Conservation (phyloP, 2,329 filamentous ascomycete species). For the Alternaria sp. region DNA sequence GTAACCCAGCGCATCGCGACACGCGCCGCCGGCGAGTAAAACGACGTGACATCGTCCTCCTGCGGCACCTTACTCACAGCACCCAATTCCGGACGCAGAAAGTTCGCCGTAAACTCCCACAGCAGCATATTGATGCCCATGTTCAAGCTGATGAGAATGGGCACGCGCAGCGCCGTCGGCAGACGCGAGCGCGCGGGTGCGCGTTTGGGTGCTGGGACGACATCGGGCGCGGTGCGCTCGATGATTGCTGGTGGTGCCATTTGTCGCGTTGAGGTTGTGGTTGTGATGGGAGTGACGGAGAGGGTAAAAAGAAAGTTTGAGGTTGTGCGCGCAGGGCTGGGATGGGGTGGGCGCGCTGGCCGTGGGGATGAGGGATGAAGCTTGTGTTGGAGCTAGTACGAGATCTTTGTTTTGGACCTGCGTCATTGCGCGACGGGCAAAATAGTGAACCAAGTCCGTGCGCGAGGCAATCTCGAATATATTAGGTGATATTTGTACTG, state of each 20-base stretch:
- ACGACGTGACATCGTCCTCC: slow-evolving; percentile 64
- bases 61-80: slow-evolving; percentile 66
- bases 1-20: slow-evolving; percentile 67
- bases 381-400: background rate
- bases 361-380: background rate
- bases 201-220: slow-evolving; percentile 29
- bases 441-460: background rate
- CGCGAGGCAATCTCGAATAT: background rate
- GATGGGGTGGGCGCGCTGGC: slow-evolving; percentile 24
- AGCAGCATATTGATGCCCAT: slow-evolving; percentile 69
- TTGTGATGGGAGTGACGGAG: background rate
- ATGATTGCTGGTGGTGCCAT: slow-evolving; percentile 35
- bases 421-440: slow-evolving; percentile 7
- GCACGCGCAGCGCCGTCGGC: slow-evolving; percentile 48
- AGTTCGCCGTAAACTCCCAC: slow-evolving; percentile 66
- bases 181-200: slow-evolving; percentile 40
- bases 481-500: background rate
- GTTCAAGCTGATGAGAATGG: slow-evolving; percentile 58
- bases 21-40: slow-evolving; percentile 56
- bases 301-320: background rate
- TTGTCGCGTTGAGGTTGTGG: slow-evolving; percentile 13
- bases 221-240: slow-evolving; percentile 36
- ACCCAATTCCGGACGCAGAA: slow-evolving; percentile 70
- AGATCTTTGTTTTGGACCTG: slow-evolving; percentile 11
- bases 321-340: slow-evolving; percentile 6